These are phyloP conservation scores for Purshia tridentata DNA, from an alignment of 306 rosid species.

Conservation along the genomic window DNA sequence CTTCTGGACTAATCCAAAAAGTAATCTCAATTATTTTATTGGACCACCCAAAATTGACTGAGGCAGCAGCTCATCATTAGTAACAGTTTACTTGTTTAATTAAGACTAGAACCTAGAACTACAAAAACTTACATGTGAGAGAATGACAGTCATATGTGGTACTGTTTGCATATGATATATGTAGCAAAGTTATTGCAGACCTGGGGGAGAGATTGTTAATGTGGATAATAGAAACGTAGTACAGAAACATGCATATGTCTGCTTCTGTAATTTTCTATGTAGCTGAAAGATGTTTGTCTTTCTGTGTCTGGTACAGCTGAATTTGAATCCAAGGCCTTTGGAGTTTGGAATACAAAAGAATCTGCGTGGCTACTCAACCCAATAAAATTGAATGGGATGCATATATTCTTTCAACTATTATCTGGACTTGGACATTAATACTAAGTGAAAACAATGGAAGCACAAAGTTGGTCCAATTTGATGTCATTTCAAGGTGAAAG, in stretches of 20 bases:
- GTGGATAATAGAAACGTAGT: no score
- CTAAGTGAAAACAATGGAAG: neutral
- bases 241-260: no score
- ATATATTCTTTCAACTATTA: neutral
- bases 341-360: neutral
- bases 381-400: no score
- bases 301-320: neutral
- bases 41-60: constrained; percentile 55
- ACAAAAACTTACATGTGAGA: constrained; percentile 5
- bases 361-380: neutral
- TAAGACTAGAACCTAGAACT: constrained; percentile 22
- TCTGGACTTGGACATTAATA: neutral
- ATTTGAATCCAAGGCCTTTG: constrained; percentile 8
- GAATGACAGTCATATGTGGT: neutral
- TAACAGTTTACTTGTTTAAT: constrained; percentile 22
- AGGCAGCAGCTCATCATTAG: constrained; percentile 19
- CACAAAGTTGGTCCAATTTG: neutral
- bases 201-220: no score
- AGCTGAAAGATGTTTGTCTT: no score
- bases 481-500: constrained; percentile 7
- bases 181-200: neutral
- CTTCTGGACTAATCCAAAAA: constrained; percentile 38
- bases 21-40: constrained; percentile 29
- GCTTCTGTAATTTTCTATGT: no score
- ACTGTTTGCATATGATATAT: constrained; percentile 1